phyloP scores from a whole-genome alignment of 164 flowering plant species.

The Macadamia tetraphylla region DNA sequence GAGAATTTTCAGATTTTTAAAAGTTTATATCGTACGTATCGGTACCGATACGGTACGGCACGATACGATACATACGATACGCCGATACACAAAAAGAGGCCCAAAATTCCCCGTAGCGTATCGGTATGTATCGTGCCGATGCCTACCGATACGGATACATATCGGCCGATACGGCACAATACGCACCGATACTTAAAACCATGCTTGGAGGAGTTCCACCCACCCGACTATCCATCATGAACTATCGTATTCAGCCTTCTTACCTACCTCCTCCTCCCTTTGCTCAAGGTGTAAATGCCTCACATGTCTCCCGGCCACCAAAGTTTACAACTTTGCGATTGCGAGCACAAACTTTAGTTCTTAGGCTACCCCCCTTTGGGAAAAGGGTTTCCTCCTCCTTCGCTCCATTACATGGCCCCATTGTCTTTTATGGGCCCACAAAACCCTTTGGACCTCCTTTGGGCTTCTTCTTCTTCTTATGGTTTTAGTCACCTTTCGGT shows the following conservation, averaged over 20 bases:
- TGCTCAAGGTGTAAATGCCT: constrained; percentile 24
- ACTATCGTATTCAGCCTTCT: constrained; percentile 17
- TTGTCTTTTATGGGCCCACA: constrained; percentile 22
- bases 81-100: too few species aligned
- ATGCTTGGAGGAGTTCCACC: constrained; percentile 13
- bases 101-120: too few species aligned
- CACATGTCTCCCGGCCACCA: constrained; percentile 19
- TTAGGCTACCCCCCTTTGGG: constrained; percentile 22
- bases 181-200: too few species aligned
- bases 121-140: too few species aligned
- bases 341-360: constrained; percentile 17
- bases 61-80: too few species aligned
- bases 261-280: constrained; percentile 21
- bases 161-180: too few species aligned
- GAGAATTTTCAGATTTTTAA: too few species aligned
- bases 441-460: constrained; percentile 32
- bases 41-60: too few species aligned
- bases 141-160: too few species aligned
- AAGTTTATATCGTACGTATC: too few species aligned
- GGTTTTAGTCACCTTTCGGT: constrained; percentile 24
- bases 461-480: constrained; percentile 15
- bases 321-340: constrained; percentile 18
- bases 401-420: constrained; percentile 29
- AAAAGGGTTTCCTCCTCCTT: constrained; percentile 26
- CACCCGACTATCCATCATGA: constrained; percentile 12